Conservation (phyloP, 2,329 filamentous ascomycete species). For the Ceratocystis ficicola region DNA sequence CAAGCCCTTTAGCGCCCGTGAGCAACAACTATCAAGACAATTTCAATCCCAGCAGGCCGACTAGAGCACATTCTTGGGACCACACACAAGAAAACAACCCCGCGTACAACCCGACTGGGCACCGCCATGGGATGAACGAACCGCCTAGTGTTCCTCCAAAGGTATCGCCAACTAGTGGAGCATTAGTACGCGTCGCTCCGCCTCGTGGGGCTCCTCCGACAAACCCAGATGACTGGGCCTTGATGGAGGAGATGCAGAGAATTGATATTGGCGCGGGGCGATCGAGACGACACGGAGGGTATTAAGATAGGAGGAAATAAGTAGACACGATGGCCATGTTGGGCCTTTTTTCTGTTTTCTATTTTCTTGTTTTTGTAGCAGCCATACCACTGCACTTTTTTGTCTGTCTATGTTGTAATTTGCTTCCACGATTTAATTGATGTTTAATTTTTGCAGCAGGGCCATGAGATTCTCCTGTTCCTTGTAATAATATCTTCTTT, state of each 20-base stretch:
- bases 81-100: constrained; percentile 27
- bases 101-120: constrained; percentile 28
- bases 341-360: background rate
- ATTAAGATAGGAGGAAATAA: constrained; percentile 26
- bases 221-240: constrained; percentile 41
- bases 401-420: background rate
- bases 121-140: constrained; percentile 33
- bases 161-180: constrained; percentile 38
- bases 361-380: background rate
- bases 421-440: background rate
- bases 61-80: constrained; percentile 42
- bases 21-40: constrained; percentile 28
- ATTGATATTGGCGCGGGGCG: constrained; percentile 54
- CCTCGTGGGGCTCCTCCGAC: constrained; percentile 27
- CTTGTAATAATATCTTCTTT: background rate
- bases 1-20: constrained; percentile 40
- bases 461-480: background rate
- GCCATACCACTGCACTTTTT: background rate
- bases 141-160: constrained; percentile 27
- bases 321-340: background rate
- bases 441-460: background rate
- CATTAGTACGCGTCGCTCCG: constrained; percentile 25
- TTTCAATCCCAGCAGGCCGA: constrained; percentile 35
- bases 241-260: constrained; percentile 58
- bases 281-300: constrained; percentile 38